These are phyloP conservation scores for Schizophyllum commune DNA, from an alignment of 1,284 basidiomycete genomes.

Conservation along the genomic window DNA sequence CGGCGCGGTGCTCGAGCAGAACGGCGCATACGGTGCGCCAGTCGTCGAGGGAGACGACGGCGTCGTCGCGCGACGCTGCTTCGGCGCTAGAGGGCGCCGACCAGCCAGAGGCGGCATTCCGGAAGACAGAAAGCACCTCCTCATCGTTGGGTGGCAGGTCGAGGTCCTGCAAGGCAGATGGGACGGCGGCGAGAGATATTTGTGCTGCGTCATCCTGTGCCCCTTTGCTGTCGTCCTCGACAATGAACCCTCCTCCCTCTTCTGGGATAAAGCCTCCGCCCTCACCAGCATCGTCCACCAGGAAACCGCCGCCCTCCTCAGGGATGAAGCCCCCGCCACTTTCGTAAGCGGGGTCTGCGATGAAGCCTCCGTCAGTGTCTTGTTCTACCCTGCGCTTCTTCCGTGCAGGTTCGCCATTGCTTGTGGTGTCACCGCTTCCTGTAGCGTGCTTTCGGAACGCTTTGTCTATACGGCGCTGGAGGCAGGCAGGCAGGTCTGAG, in stretches of 20 bases:
- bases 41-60: constrained; percentile 47
- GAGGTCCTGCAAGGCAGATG: constrained; percentile 53
- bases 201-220: constrained; percentile 10
- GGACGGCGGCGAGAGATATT: constrained; percentile 51
- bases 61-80: constrained; percentile 13
- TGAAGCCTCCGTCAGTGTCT: neutral
- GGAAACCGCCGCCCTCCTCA: neutral
- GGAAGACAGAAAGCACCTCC: constrained; percentile 59
- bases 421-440: neutral
- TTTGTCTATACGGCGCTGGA: constrained; percentile 12
- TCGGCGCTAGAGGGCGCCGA: constrained; percentile 15
- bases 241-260: constrained; percentile 9
- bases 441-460: constrained; percentile 4
- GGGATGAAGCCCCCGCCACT: neutral
- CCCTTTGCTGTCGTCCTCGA: constrained; percentile 5
- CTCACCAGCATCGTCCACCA: neutral
- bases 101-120: constrained; percentile 68
- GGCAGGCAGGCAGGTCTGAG: constrained; percentile 3
- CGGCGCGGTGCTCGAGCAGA: constrained; percentile 37
- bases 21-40: constrained; percentile 71
- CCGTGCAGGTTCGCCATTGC: neutral
- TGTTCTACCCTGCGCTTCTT: neutral
- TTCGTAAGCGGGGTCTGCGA: neutral
- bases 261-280: constrained; percentile 8
- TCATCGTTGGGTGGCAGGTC: constrained; percentile 60